Base-by-base conservation (phyloP, 495 filamentous ascomycete species). In the Penicillium ochrochloron region DNA sequence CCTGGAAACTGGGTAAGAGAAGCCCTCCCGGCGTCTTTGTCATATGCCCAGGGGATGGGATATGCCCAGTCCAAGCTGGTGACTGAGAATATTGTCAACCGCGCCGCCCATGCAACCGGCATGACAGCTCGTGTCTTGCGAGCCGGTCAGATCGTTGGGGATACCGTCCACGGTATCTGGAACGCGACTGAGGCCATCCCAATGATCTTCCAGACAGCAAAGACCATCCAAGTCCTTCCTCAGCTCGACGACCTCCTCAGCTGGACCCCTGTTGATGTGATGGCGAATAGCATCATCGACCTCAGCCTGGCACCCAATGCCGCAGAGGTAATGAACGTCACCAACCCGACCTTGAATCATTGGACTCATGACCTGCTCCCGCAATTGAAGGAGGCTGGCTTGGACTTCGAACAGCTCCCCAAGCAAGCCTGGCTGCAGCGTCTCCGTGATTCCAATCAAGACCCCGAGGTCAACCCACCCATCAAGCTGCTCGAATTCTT, bases 41-140 rank as follows among this genome's bases (percentile, higher is more conserved):
- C 59, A 7, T 74, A 83, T 42, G 83, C 87, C 0, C 82, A 84
- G 9, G 68, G 74, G 0, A 78, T 88, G 34, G 88, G 88, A 8
- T 90, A 90, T 62, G 83, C 83, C 0, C 83, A 82, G 34, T 85
- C 82, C 4, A 90, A 90, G 73, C 88, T 87, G 74, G 85, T 89
- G 8, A 83, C 84, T 0, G 88, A 90, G 71, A 70, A 83, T 14
- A 79, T 87, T 23, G 73, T 79, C 55, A 61, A 70, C 19, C 64
- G 66, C 3, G 78, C 82, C 2, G 76, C 76, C 15, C 57, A 62
- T 31, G 61, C 73, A n/a, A 69, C 75, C 0, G 70, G 64, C 31
- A 78, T 73, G 57, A 69, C 33, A 44, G 66, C 62, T 34, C 73
- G 62, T 42, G 77, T 88, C 12, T 65, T 87, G 1, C 76, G 88